phyloP scores from a whole-genome alignment of 305 asterid species.

The Solanum chacoense region DNA sequence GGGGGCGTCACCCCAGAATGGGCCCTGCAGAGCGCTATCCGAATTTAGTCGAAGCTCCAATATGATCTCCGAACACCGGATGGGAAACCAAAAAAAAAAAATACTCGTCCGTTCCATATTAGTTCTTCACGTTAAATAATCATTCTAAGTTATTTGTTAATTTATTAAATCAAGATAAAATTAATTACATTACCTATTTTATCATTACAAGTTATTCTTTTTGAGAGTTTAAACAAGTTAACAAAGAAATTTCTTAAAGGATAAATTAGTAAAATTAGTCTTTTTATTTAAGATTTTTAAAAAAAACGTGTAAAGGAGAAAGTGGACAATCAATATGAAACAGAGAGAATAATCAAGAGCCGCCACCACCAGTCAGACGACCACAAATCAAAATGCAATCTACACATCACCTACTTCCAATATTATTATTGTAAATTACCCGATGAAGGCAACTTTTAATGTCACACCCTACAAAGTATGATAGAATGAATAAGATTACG shows the following conservation, averaged over 20 bases:
- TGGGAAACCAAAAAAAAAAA: too few species aligned
- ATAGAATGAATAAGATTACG: neutral
- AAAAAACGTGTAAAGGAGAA: rapidly evolving
- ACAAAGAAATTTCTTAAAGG: neutral
- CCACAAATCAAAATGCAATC: neutral
- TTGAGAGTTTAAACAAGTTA: neutral
- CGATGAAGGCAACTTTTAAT: neutral
- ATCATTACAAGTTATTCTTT: neutral
- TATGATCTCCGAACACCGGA: too few species aligned
- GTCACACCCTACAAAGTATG: too few species aligned
- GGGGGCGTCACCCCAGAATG: too few species aligned
- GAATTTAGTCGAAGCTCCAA: too few species aligned
- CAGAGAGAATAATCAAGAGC: neutral
- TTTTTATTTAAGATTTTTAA: neutral
- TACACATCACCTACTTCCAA: neutral
- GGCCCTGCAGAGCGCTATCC: too few species aligned
- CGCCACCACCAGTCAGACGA: neutral
- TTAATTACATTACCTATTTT: neutral
- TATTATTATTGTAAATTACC: neutral
- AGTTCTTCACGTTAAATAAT: neutral
- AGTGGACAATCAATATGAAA: neutral
- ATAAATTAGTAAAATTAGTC: neutral
- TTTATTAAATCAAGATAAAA: neutral
- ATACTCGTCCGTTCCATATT: neutral
- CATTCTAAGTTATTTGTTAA: neutral